phyloP scores from a whole-genome alignment of 345 rosid genomes.

The Eucalyptus marginata region DNA sequence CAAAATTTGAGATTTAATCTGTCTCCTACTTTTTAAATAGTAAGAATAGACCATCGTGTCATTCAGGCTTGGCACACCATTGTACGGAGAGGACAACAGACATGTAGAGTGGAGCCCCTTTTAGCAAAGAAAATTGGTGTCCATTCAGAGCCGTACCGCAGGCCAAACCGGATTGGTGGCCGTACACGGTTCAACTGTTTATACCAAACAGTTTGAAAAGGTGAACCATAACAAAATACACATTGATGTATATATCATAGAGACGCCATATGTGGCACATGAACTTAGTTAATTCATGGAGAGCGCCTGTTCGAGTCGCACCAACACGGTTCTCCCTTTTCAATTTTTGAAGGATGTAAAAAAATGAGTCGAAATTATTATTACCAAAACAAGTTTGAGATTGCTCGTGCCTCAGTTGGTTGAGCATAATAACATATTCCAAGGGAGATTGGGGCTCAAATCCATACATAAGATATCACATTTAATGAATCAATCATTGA shows the following conservation, averaged over 20 bases:
- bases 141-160: neutral
- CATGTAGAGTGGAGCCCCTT: neutral
- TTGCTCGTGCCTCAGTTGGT: neutral
- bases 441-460: neutral
- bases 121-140: neutral
- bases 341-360: neutral
- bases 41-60: neutral
- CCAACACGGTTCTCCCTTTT: neutral
- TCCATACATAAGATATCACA: neutral
- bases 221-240: neutral
- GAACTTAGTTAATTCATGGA: neutral
- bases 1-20: neutral
- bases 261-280: neutral
- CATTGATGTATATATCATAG: neutral
- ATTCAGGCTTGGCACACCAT: neutral
- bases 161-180: neutral
- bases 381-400: neutral
- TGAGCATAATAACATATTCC: no score
- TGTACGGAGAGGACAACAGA: neutral
- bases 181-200: neutral
- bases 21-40: neutral
- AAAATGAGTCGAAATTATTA: neutral
- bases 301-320: neutral
- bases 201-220: neutral
- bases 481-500: neutral